Evolutionary conservation across 257 asterid species (phyloP).

Genomic region (Solanum habrochaites): DNA sequence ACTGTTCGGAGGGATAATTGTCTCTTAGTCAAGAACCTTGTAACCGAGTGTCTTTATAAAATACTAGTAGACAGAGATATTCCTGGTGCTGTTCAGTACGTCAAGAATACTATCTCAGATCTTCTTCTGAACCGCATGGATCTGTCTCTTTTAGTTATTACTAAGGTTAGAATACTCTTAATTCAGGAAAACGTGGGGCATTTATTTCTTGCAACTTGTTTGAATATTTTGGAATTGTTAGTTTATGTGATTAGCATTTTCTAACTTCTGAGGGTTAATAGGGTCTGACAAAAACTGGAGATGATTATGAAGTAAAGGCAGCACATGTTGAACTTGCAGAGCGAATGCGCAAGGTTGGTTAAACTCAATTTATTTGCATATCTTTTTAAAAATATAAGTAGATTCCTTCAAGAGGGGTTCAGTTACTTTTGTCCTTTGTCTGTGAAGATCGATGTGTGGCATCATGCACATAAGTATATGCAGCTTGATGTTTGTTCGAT

Average conservation of each 20-base stretch:
- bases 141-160: conserved; percentile 91
- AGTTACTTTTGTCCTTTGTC: neutral
- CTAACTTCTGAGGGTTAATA: conserved; percentile 6
- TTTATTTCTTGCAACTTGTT: neutral
- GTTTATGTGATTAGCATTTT: neutral
- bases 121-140: conserved; percentile 99
- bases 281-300: conserved; percentile 99
- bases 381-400: neutral
- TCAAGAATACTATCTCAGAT: conserved; percentile 85
- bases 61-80: conserved; percentile 82
- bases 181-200: neutral
- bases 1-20: conserved; percentile 97
- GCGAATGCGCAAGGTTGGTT: conserved; percentile 92
- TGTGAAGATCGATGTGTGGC: neutral
- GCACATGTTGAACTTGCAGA: conserved; percentile 99
- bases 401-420: neutral
- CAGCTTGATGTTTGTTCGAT: neutral
- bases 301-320: conserved; percentile 93
- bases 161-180: conserved; percentile 48
- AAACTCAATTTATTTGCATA: neutral
- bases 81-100: conserved; percentile 95
- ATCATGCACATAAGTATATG: neutral
- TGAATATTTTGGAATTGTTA: neutral
- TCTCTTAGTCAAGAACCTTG: conserved; percentile 85
- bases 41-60: conserved; percentile 88